Conservation (phyloP, 2,329 filamentous ascomycete genomes). For the Botryotinia convoluta region DNA sequence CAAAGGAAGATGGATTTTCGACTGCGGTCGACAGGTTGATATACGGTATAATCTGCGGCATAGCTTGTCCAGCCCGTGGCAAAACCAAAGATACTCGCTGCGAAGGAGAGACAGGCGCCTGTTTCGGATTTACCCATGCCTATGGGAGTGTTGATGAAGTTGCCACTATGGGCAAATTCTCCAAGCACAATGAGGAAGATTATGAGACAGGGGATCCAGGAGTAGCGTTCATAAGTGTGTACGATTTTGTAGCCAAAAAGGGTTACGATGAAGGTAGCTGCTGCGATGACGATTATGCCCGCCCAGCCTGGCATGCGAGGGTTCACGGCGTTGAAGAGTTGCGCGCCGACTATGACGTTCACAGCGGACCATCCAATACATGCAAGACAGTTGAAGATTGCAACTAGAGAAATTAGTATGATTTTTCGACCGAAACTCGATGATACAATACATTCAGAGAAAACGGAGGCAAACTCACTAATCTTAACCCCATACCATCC, state of each 20-base stretch:
- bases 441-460: slow-evolving; percentile 18
- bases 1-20: slow-evolving; percentile 63
- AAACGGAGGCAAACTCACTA: slow-evolving; percentile 46
- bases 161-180: slow-evolving; percentile 63
- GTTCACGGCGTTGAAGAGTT: slow-evolving; percentile 74
- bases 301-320: slow-evolving; percentile 65
- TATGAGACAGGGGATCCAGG: slow-evolving; percentile 70
- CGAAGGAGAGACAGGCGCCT: slow-evolving; percentile 62
- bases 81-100: slow-evolving; percentile 65
- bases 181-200: slow-evolving; percentile 72
- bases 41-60: slow-evolving; percentile 77
- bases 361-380: slow-evolving; percentile 74
- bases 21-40: slow-evolving; percentile 63
- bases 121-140: slow-evolving; percentile 56
- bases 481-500: slow-evolving; percentile 69
- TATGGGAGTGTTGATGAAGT: slow-evolving; percentile 62
- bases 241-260: slow-evolving; percentile 75
- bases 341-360: slow-evolving; percentile 76
- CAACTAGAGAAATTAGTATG: slow-evolving; percentile 44
- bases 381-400: slow-evolving; percentile 67
- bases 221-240: slow-evolving; percentile 73
- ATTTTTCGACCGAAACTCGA: neutral
- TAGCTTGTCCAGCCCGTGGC: slow-evolving; percentile 72
- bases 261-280: slow-evolving; percentile 66
- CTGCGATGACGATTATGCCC: slow-evolving; percentile 71